Conservation (phyloP, 2,329 filamentous ascomycete species). For the Fusarium euwallaceae region DNA sequence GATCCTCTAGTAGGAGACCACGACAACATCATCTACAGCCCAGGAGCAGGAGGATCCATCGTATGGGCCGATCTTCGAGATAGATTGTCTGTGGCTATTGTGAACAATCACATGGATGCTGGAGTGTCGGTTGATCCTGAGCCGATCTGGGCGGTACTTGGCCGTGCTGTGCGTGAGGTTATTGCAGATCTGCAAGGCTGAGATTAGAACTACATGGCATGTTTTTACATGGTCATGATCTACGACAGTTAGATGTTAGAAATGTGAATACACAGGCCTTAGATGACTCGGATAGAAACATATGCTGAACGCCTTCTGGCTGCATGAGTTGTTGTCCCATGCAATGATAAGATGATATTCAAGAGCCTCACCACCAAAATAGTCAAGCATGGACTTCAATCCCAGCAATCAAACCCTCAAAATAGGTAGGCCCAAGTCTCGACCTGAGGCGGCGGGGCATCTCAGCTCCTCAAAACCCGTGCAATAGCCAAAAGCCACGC, state of each 20-base stretch:
- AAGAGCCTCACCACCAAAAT: not conserved
- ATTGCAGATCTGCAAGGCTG: not conserved
- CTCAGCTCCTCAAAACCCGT: not conserved
- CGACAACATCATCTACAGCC: constrained; percentile 9
- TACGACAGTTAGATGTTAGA: not conserved
- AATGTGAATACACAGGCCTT: not conserved
- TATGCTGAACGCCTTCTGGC: not conserved
- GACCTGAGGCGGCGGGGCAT: not conserved
- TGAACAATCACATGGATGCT: constrained; percentile 15
- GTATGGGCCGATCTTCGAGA: constrained; percentile 12
- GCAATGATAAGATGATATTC: not conserved
- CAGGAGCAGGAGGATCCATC: constrained; percentile 11
- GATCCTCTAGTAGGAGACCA: constrained; percentile 1
- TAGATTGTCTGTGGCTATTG: constrained; percentile 5
- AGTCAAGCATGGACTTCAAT: not conserved
- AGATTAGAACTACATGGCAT: not conserved
- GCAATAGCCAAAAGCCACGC: not conserved
- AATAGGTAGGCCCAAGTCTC: not conserved
- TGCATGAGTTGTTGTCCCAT: not conserved
- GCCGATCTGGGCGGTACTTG: constrained; percentile 4
- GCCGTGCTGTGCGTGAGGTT: constrained; percentile 1
- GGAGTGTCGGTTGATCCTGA: constrained; percentile 2
- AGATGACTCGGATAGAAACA: not conserved
- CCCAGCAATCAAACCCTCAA: not conserved
- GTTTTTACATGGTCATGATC: not conserved